Percentiles rank a stretch among this genome's conserved stretches.
phyloP scores from a whole-genome alignment of 2,329 filamentous ascomycete species.

The Seiridium unicorne region DNA sequence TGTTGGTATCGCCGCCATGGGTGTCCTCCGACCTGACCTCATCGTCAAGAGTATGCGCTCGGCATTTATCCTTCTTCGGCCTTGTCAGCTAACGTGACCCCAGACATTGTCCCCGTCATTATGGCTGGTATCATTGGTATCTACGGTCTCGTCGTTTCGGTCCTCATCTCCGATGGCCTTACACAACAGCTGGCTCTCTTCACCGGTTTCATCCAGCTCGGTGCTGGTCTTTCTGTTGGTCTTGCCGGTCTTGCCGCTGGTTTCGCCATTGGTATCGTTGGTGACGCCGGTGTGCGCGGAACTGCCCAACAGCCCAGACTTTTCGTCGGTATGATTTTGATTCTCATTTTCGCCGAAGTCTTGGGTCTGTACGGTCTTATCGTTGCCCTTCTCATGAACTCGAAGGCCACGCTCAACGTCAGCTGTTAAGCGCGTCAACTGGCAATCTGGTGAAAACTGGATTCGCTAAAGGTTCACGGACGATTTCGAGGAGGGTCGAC shows the following conservation, averaged over 20 bases:
- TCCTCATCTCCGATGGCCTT: slow-evolving; percentile 79
- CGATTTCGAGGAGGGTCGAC: slow-evolving; percentile 3
- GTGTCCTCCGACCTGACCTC: slow-evolving; percentile 94
- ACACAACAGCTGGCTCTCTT: slow-evolving; percentile 71
- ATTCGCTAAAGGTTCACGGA: neutral
- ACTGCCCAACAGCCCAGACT: slow-evolving; percentile 81
- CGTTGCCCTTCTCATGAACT: slow-evolving; percentile 99
- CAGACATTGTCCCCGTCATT: slow-evolving; percentile 99
- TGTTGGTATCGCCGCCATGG: slow-evolving; percentile 97
- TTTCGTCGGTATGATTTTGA: slow-evolving; percentile 97
- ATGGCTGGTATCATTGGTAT: slow-evolving; percentile 99
- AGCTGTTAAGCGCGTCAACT: slow-evolving; percentile 48
- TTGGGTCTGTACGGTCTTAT: slow-evolving; percentile 99
- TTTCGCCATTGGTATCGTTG: slow-evolving; percentile 77
- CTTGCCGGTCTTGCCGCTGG: slow-evolving; percentile 80
- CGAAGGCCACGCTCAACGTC: slow-evolving; percentile 70
- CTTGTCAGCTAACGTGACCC: slow-evolving; percentile 17
- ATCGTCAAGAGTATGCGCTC: slow-evolving; percentile 92
- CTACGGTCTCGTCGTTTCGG: slow-evolving; percentile 87
- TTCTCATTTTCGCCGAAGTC: slow-evolving; percentile 99
- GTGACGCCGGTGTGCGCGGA: slow-evolving; percentile 85
- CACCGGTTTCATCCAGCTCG: slow-evolving; percentile 82
- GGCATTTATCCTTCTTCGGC: slow-evolving; percentile 5
- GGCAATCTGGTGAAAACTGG: neutral
- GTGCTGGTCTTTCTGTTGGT: slow-evolving; percentile 79